Conservation (phyloP, 129 eudicot genomes). For the Deinandra increscens region DNA sequence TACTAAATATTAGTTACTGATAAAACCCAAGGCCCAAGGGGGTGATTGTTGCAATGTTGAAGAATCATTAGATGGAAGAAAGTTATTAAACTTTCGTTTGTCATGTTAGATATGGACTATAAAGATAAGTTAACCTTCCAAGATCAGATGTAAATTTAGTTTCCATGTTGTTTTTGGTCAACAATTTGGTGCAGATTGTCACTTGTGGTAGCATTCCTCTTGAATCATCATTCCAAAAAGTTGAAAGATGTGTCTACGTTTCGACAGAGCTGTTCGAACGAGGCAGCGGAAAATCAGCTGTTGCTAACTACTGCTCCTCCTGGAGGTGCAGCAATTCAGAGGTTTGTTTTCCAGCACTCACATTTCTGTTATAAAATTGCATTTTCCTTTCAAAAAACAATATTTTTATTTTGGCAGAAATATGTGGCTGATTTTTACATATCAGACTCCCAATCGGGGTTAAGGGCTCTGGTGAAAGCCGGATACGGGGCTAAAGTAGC, state of each 20-base stretch:
- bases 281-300: slow-evolving; percentile 65
- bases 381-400: not conserved
- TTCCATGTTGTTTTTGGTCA: not conserved
- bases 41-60: not conserved
- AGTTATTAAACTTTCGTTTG: not conserved
- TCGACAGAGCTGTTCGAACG: slow-evolving; percentile 89
- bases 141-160: not conserved
- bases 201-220: slow-evolving; percentile 98
- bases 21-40: too few relatives aligned
- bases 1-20: too few relatives aligned
- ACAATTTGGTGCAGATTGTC: slow-evolving; percentile 57
- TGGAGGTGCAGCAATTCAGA: slow-evolving; percentile 93
- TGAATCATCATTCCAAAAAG: slow-evolving; percentile 89
- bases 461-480: slow-evolving; percentile 93
- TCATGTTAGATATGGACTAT: not conserved
- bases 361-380: not conserved
- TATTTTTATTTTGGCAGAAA: slow-evolving; percentile 41
- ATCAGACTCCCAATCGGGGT: slow-evolving; percentile 89
- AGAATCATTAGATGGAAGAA: not conserved
- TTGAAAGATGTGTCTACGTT: slow-evolving; percentile 79
- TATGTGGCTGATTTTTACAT: slow-evolving; percentile 91
- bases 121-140: not conserved
- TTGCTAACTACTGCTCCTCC: slow-evolving; percentile 68
- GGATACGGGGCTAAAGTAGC: slow-evolving; percentile 95
- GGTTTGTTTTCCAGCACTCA: slow-evolving; percentile 46